Base-by-base conservation (phyloP, 306 rosid species). In the Prunus fruticosa region DNA sequence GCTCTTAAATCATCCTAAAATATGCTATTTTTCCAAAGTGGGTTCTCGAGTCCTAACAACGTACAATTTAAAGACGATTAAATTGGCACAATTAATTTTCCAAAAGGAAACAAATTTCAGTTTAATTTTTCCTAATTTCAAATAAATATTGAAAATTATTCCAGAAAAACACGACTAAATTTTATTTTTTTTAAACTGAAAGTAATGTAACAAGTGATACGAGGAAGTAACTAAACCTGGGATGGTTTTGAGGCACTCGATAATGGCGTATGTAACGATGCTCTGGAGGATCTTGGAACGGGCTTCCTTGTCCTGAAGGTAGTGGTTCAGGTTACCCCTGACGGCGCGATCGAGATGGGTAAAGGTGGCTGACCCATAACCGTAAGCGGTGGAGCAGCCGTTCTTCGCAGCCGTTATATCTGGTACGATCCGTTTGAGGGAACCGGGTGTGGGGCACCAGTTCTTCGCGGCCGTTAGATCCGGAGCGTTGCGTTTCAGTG, bases 161-260 rank as follows among this genome's bases (percentile, higher is more conserved):
- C 7, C 38, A 34, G 8, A 34, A 34, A 34, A 34, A 34, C 43
- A 38, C 2, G 8, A 38, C 1, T 38, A 34, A 5, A 1, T 25
- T 25, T 30, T 3, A 4, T 3, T 3, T 4, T 30, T 34, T 34
- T 34, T 34, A 1, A 34, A 34, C 7, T 34, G 2, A 10, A 47
- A 13, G 51, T 13, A 12, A 13, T 13, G 16, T 52, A 18, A 52
- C 15, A 18, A 61, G 10, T 23, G 45, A 15, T 4, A 38, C 8
- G 8, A 34, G 41, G 8, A 4, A 41, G 23, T 38, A 57, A 6
- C 5, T 6, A 10, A 64, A 75, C 81, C 81, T 43, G 81, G 78
- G n/a, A 81, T 0, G 34, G 0, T 5, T 47, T 71, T 76, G 77
- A 81, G 32, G 15, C 25, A 15, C 65, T 76, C 84, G 8, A 4